Percentiles rank a stretch among this genome's conserved stretches.
Conservation (phyloP, 495 filamentous ascomycete species). For the Annulohypoxylon stygium region DNA sequence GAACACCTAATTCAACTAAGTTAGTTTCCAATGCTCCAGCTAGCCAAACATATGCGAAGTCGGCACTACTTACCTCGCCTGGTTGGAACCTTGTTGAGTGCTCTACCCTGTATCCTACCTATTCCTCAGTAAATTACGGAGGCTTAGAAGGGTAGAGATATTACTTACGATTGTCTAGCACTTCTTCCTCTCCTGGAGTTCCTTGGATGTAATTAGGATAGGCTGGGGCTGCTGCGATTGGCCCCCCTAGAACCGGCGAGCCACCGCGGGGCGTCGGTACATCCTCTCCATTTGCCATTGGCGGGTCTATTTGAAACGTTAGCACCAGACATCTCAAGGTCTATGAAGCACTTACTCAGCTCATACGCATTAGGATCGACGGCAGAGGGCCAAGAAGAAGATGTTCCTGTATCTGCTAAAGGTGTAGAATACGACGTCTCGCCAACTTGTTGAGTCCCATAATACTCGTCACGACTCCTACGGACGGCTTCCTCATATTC, state of each 20-base stretch:
- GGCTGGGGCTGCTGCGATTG: conserved; percentile 14
- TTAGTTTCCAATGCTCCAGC: background rate
- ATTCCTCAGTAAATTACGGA: conserved; percentile 26
- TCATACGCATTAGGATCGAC: conserved; percentile 44
- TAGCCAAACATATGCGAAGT: background rate
- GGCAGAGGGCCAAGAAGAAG: conserved; percentile 28
- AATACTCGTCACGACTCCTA: conserved; percentile 36
- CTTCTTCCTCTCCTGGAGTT: conserved; percentile 45
- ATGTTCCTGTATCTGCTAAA: conserved; percentile 30
- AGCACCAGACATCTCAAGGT: conserved; percentile 19
- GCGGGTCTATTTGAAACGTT: conserved; percentile 24
- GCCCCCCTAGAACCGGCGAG: conserved; percentile 24
- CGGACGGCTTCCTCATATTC: conserved; percentile 43
- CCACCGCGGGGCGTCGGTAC: conserved; percentile 43
- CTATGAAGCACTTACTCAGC: conserved; percentile 30
- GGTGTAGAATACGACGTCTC: conserved; percentile 42
- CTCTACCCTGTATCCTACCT: conserved; percentile 58
- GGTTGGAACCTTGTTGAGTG: conserved; percentile 56
- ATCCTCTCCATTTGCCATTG: conserved; percentile 29
- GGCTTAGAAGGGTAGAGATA: background rate
- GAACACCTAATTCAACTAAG: conserved; percentile 56
- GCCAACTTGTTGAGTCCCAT: conserved; percentile 29
- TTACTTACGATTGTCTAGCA: conserved; percentile 44
- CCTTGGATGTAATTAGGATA: conserved; percentile 48
- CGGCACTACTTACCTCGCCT: conserved; percentile 53